Percentiles rank a stretch among this genome's conserved stretches.
Evolutionary conservation across 257 asterid genomes (phyloP).

Genomic region (Nicotiana undulata): DNA sequence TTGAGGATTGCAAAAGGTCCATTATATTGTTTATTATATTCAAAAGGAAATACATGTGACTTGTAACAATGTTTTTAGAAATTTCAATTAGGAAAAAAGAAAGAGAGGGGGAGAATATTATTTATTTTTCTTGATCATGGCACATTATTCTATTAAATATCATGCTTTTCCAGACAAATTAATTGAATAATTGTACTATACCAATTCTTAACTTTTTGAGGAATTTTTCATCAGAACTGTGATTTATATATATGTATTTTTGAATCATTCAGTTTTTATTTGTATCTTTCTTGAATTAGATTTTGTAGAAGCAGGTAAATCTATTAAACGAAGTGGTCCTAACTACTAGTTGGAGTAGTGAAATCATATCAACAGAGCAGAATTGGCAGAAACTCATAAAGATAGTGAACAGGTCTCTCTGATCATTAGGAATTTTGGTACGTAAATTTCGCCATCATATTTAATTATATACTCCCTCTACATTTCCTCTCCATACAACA

Average conservation of each 20-base stretch:
- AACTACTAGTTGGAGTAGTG: conserved; percentile 18
- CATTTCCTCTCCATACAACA: conserved; percentile 9
- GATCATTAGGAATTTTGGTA: conserved; percentile 21
- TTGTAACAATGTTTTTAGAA: not conserved
- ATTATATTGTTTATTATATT: not conserved
- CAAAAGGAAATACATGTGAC: conserved; percentile 1
- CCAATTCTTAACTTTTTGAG: not conserved
- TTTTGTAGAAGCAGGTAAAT: conserved; percentile 4
- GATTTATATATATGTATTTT: not conserved
- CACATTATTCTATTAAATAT: not conserved
- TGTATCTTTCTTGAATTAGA: not conserved
- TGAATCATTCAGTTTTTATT: not conserved
- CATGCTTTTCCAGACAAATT: not conserved
- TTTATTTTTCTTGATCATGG: not conserved
- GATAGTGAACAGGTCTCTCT: conserved; percentile 10
- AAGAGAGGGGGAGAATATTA: not conserved
- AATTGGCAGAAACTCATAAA: conserved; percentile 15
- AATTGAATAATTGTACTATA: not conserved
- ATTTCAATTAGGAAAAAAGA: not conserved
- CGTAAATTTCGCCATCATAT: conserved; percentile 24
- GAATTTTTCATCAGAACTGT: not conserved
- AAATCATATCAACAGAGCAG: conserved; percentile 19
- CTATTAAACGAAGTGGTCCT: conserved; percentile 22
- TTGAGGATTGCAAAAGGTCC: not conserved
- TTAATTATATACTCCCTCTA: conserved; percentile 4